phyloP scores from a whole-genome alignment of 352 stramenopile genomes.

The Phytopythium montanum region DNA sequence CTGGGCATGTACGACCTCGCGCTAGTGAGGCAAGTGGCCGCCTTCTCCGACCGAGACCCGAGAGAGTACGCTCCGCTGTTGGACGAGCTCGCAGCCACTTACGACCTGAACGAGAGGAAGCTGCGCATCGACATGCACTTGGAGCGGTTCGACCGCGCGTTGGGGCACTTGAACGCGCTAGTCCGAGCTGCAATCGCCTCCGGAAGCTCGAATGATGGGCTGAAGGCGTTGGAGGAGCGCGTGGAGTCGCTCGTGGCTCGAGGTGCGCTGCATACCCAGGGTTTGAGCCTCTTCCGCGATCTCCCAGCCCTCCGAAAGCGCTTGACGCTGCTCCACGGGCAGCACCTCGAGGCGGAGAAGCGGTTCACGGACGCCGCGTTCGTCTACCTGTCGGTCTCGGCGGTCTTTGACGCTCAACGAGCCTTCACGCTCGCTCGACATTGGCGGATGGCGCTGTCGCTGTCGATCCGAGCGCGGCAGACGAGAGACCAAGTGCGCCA shows the following conservation, averaged over 20 bases:
- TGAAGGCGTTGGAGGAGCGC: constrained; percentile 4
- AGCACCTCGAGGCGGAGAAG: constrained; percentile 32
- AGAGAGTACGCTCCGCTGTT: constrained; percentile 70
- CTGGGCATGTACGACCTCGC: constrained; percentile 65
- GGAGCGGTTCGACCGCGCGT: constrained; percentile 31
- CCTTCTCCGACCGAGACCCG: constrained; percentile 63
- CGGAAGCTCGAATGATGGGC: not conserved
- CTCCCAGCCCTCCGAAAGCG: constrained; percentile 24
- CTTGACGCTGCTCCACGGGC: constrained; percentile 48
- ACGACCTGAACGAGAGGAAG: constrained; percentile 35
- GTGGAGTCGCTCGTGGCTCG: constrained; percentile 34
- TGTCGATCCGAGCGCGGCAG: constrained; percentile 30
- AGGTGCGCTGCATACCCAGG: constrained; percentile 48
- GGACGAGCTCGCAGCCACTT: constrained; percentile 36
- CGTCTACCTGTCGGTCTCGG: constrained; percentile 49
- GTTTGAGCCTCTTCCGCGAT: constrained; percentile 34
- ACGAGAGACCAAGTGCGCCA: constrained; percentile 19
- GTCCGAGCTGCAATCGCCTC: constrained; percentile 7
- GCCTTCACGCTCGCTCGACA: constrained; percentile 50
- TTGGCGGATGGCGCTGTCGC: constrained; percentile 61
- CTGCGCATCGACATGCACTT: constrained; percentile 60
- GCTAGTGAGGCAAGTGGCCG: constrained; percentile 56
- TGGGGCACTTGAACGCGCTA: constrained; percentile 43
- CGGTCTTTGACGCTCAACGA: constrained; percentile 34
- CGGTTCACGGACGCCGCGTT: constrained; percentile 53